These are phyloP conservation scores for Curvularia sp. DNA, from an alignment of 2,329 filamentous ascomycete species.

Conservation along the genomic window DNA sequence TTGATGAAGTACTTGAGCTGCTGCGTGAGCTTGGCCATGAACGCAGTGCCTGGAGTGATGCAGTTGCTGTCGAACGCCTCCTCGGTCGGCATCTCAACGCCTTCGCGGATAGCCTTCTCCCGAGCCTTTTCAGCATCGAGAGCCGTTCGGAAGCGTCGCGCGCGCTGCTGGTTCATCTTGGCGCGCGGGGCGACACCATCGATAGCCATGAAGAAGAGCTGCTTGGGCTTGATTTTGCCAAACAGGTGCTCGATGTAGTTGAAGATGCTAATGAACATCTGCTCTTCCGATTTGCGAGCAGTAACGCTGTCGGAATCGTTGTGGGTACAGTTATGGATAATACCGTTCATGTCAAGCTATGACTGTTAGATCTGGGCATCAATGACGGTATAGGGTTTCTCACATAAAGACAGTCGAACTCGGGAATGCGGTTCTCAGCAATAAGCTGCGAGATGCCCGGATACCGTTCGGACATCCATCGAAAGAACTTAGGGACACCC, in stretches of 20 bases:
- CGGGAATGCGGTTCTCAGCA: slow-evolving; percentile 96
- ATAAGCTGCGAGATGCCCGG: slow-evolving; percentile 98
- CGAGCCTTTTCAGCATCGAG: slow-evolving; percentile 87
- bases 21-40: slow-evolving; percentile 94
- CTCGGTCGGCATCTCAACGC: slow-evolving; percentile 91
- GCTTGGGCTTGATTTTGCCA: slow-evolving; percentile 97
- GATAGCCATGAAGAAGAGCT: slow-evolving; percentile 99
- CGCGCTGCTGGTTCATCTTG: slow-evolving; percentile 99
- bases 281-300: slow-evolving; percentile 92
- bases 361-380: slow-evolving; percentile 24
- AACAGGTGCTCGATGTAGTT: slow-evolving; percentile 99
- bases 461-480: slow-evolving; percentile 99
- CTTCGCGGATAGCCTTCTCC: slow-evolving; percentile 89
- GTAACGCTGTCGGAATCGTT: slow-evolving; percentile 92
- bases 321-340: slow-evolving; percentile 98
- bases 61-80: slow-evolving; percentile 98
- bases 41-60: slow-evolving; percentile 95
- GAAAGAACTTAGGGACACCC: slow-evolving; percentile 91
- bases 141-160: slow-evolving; percentile 92
- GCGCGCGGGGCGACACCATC: slow-evolving; percentile 96
- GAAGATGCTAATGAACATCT: slow-evolving; percentile 99
- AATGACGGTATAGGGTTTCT: slow-evolving; percentile 33
- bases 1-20: slow-evolving; percentile 98
- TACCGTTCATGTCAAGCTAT: slow-evolving; percentile 95
- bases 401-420: slow-evolving; percentile 96